Evolutionary conservation across 176 grass and related monocot species (phyloP), one percentile per base, ranked within the genome.

Genomic region (Lolium rigidum): DNA sequence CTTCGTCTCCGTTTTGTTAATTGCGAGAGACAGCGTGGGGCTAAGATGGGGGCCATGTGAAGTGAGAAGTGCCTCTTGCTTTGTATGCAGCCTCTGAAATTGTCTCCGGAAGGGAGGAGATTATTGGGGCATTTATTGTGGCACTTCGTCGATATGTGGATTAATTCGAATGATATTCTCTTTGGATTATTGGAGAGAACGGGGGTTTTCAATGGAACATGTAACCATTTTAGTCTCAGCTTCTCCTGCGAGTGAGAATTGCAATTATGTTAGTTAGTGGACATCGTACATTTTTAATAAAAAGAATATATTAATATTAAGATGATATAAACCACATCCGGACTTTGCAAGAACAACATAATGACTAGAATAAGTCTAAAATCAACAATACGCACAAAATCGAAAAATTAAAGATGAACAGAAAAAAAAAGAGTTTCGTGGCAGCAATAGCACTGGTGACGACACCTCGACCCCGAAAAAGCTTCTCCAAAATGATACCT

Each of bases 1-100:
- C 41, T 86, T 48, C 48, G 72, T 60, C 82, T 49, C 24, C 28
- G 14, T 11, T 60, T 86, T 83, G 67, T 83, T 87, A 84, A 87
- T 60, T 84, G 71, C 11, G 35, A 82, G 28, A 28, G 88, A 47
- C 79, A 90, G 83, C 18, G 77, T 75, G 82, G 69, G 78, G 87
- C 57, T 80, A 87, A 88, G 88, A 89, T 93, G 91, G 91, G 46
- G 82, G 87, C 85, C 94, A 97, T 97, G 94, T 97, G 94, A 79
- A 93, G 92, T 91, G 16, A 56, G 94, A 84, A 91, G 65, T 8
- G 41, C 86, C 24, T 14, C 68, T 21, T 46, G 10, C 61, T 85
- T 65, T 87, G 62, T 25, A 65, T 6, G 43, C n/a, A 74, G 70
- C 35, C 47, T 84, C 83, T 43, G 24, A 57, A 79, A 37, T 71